Base-by-base conservation (phyloP, 164 flowering plant species). In the Tetracentron sinense region DNA sequence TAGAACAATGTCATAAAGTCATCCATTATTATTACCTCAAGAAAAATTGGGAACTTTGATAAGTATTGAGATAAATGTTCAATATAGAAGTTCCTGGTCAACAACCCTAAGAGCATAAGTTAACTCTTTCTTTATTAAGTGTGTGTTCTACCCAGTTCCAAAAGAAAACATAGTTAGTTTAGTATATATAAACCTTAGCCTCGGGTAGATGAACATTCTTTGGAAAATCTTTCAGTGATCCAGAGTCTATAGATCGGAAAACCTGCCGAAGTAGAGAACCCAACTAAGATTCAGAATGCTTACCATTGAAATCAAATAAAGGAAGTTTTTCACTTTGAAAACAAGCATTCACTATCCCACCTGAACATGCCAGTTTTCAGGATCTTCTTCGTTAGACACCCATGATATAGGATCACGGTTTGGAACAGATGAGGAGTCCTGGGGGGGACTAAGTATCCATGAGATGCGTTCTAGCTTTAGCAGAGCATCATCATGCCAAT, bases 391-490 rank as follows among this genome's bases (percentile, higher is more conserved):
- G 3, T 21, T 38, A 11, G 81, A 69, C 71, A 85, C 90, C 77
- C 77, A 74, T 57, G 86, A 54, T 55, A 61, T 74, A 58, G 70
- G 64, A 61, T 77, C 76, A 64, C 69, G 76, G 21, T 56, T 63
- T 35, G 69, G 60, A 61, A 50, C 56, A 64, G 71, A 17, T 33
- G 65, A 44, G 19, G 67, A 27, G n/a, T n/a, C n/a, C n/a, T n/a
- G n/a, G n/a, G n/a, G n/a, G 63, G 97, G 94, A 71, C 92, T 88
- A 63, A 77, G 76, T 65, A 90, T 88, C 97, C 97, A 90, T n/a
- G 97, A 90, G 59, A 90, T 86, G 16, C 97, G 90, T 23, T 79
- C 94, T 57, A 88, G 72, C 74, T 80, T 82, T 58, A 90, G 69
- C 65, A 88, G 70, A 49, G 94, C 64, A 79, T 90, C 94, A 60